These are phyloP conservation scores for Mucor circinelloides DNA, from an alignment of 371 early-diverging fungal species.

Conservation along the genomic window DNA sequence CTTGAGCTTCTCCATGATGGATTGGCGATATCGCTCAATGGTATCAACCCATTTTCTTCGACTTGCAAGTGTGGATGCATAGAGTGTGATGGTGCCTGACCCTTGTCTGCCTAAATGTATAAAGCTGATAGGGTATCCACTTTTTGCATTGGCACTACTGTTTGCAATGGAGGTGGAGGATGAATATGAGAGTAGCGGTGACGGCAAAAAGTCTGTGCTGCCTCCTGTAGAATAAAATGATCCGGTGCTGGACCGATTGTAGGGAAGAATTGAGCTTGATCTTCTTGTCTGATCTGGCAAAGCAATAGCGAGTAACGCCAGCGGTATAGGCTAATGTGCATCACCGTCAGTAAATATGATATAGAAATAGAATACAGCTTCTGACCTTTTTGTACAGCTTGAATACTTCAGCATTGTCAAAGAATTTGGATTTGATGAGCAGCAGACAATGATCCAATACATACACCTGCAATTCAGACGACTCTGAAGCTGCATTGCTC, in stretches of 20 bases:
- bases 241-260: constrained; percentile 26
- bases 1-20: constrained; percentile 55
- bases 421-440: constrained; percentile 63
- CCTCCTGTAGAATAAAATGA: constrained; percentile 15
- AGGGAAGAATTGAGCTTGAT: constrained; percentile 41
- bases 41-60: constrained; percentile 84
- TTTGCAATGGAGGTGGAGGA: neutral
- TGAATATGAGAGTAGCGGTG: neutral
- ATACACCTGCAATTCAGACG: constrained; percentile 72
- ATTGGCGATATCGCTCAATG: constrained; percentile 73
- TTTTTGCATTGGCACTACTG: constrained; percentile 22
- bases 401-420: constrained; percentile 35
- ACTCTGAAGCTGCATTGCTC: constrained; percentile 52
- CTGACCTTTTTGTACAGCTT: constrained; percentile 48
- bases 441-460: constrained; percentile 88
- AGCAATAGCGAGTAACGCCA: constrained; percentile 68
- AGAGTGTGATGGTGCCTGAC: constrained; percentile 66
- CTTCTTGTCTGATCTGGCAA: constrained; percentile 60
- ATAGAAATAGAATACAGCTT: neutral
- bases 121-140: constrained; percentile 69
- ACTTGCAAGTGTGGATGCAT: constrained; percentile 74
- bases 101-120: constrained; percentile 78
- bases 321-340: constrained; percentile 68
- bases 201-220: neutral
- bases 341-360: neutral